A percentile compares a stretch with the other conserved stretches of the same genome.
Evolutionary conservation across 2,329 filamentous ascomycete genomes (phyloP).

Genomic region (Coniella vitis): DNA sequence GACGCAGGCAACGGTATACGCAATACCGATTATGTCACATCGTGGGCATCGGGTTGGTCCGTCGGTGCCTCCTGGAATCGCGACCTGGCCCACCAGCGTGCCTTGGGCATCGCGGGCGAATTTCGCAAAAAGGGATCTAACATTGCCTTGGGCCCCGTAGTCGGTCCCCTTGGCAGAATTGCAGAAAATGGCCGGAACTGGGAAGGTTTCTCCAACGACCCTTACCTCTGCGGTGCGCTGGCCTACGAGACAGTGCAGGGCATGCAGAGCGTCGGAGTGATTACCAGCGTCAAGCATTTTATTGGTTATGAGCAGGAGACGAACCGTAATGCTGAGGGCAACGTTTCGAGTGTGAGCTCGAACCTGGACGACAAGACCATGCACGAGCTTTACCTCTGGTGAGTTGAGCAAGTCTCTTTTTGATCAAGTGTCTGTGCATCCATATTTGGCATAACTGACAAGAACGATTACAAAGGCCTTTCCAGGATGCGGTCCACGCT

Average conservation of each 20-base stretch:
- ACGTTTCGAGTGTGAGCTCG: constrained; percentile 36
- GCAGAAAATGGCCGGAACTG: constrained; percentile 55
- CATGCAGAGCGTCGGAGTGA: constrained; percentile 63
- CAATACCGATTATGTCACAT: constrained; percentile 34
- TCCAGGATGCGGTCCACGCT: constrained; percentile 51
- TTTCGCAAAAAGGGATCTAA: constrained; percentile 69
- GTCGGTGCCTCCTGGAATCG: constrained; percentile 59
- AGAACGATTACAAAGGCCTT: constrained; percentile 15
- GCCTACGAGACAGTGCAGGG: constrained; percentile 50
- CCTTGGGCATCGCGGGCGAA: constrained; percentile 66
- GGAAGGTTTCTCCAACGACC: constrained; percentile 38
- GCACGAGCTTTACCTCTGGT: constrained; percentile 44
- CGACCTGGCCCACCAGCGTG: constrained; percentile 59
- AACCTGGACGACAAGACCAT: constrained; percentile 40
- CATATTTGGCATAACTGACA: not conserved
- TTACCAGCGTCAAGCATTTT: constrained; percentile 59
- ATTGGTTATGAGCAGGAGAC: constrained; percentile 42
- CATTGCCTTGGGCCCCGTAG: constrained; percentile 67
- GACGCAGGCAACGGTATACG: constrained; percentile 40
- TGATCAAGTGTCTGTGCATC: no score
- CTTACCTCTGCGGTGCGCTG: constrained; percentile 45
- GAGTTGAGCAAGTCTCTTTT: not conserved
- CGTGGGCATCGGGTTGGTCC: constrained; percentile 34
- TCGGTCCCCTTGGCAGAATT: constrained; percentile 54
- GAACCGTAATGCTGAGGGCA: constrained; percentile 52